Evolutionary conservation across 2,329 filamentous ascomycete species (phyloP), one percentile per base, ranked within the genome.

Genomic region (Cladophialophora carrionii): DNA sequence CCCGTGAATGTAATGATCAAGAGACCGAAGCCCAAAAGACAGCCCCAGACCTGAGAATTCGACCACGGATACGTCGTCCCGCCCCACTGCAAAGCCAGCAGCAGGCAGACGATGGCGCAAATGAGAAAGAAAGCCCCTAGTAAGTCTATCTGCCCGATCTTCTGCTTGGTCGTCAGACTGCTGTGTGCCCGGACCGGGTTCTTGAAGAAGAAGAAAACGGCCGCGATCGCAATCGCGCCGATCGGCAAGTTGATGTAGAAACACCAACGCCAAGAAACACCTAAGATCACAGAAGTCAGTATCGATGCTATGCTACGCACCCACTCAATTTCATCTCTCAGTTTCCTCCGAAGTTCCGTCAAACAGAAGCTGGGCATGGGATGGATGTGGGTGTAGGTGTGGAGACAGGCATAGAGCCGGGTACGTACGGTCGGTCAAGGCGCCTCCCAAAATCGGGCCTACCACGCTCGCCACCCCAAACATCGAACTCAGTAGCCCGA

Each of bases 401-500:
- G 83, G 74, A 69, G 82, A 14, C 71, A 74, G 48, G 9, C 2
- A 67, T 68, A 29, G 26, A 29, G 3, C 6, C 26, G 51, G 73
- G 10, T 71, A 73, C 10, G 79, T 63, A 68, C 74, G 61, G 70
- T 79, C 77, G 5, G 78, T 81, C 61, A 80, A 81, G 6, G 73
- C 78, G n/a, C 80, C 80, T 29, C 80, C 80, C 48, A 82, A 70
- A 48, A 79, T 71, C 3, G 78, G 78, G 3, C 70, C 70, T 31
- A 76, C 72, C 49, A 80, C 75, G 5, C 76, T 76, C 0, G 83
- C 83, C 57, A 87, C 79, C 17, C 84, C 85, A 74, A 82, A 87
- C 77, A 86, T 84, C 57, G 79, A 82, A 10, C 82, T 82, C 48
- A 86, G 78, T 48, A 86, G 73, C 0, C 74, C 74, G 24, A 75